Evolutionary conservation across 345 rosid species (phyloP).

Genomic region (Moricandia arvensis): DNA sequence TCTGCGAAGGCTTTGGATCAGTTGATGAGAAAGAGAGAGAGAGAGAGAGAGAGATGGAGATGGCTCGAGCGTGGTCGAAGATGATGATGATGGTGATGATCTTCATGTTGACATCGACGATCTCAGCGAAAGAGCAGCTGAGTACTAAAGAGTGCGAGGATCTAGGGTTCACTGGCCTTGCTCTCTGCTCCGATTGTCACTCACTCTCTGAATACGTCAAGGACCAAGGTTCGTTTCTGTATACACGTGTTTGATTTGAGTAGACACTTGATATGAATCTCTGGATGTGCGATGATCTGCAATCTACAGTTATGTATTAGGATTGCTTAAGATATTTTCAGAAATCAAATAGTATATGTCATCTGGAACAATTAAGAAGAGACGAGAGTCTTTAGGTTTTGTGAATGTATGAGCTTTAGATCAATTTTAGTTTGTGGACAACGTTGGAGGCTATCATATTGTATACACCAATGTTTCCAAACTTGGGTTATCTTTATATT

Average conservation of each 20-base stretch:
- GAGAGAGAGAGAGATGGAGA: constrained; percentile 26
- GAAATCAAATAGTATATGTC: background rate
- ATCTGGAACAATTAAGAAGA: background rate
- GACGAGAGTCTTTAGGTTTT: background rate
- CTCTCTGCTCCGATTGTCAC: constrained; percentile 94
- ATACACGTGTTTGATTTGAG: background rate
- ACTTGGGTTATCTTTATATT: too few species aligned
- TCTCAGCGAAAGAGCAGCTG: constrained; percentile 56
- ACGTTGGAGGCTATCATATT: too few species aligned
- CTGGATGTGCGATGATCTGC: background rate
- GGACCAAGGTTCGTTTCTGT: constrained; percentile 59
- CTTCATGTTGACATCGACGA: constrained; percentile 2
- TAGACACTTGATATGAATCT: background rate
- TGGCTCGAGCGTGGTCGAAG: constrained; percentile 23
- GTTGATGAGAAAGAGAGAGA: constrained; percentile 18
- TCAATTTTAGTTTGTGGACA: too few species aligned
- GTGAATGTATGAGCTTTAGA: background rate
- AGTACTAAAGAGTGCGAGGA: constrained; percentile 72
- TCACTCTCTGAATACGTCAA: constrained; percentile 86
- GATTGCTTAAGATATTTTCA: background rate
- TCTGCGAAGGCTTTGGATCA: constrained; percentile 19
- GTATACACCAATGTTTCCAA: too few species aligned
- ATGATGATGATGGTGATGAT: constrained; percentile 19
- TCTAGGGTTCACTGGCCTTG: constrained; percentile 94
- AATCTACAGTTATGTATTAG: background rate